These are phyloP conservation scores for Monilinia laxa DNA, from an alignment of 2,329 filamentous ascomycete genomes.

Conservation along the genomic window DNA sequence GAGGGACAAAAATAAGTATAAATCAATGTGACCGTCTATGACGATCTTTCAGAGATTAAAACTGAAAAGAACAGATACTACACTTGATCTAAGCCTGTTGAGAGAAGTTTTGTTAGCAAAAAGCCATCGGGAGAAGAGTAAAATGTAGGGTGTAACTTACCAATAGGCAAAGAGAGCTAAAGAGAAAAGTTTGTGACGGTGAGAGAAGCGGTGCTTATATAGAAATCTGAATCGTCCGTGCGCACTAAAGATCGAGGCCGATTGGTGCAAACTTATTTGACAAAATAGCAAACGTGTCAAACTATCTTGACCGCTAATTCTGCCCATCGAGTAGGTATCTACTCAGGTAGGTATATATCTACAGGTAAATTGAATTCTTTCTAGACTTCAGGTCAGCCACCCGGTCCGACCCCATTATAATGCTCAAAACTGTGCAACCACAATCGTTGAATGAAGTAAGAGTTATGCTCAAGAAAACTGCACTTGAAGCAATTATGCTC, in stretches of 20 bases:
- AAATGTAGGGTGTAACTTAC: conserved; percentile 1
- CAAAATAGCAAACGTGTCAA: neutral
- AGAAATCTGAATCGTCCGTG: neutral
- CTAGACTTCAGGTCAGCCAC: no score
- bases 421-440: no score
- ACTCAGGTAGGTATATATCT: no score
- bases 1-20: conserved; percentile 75
- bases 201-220: neutral
- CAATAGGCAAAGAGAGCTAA: conserved; percentile 58
- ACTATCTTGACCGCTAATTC: neutral
- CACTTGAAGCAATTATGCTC: no score
- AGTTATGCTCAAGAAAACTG: no score
- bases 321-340: neutral
- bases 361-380: no score
- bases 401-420: no score
- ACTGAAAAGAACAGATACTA: conserved; percentile 94
- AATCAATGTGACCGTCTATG: conserved; percentile 73
- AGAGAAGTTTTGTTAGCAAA: neutral
- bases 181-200: conserved; percentile 37
- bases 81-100: conserved; percentile 71
- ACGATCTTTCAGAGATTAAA: conserved; percentile 90
- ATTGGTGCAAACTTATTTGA: conserved; percentile 14
- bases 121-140: conserved; percentile 44
- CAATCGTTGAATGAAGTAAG: no score
- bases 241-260: neutral